Evolutionary conservation across 768 basidiomycete genomes (phyloP), one percentile per base, ranked within the genome.

Genomic region (Termitomyces sp.): DNA sequence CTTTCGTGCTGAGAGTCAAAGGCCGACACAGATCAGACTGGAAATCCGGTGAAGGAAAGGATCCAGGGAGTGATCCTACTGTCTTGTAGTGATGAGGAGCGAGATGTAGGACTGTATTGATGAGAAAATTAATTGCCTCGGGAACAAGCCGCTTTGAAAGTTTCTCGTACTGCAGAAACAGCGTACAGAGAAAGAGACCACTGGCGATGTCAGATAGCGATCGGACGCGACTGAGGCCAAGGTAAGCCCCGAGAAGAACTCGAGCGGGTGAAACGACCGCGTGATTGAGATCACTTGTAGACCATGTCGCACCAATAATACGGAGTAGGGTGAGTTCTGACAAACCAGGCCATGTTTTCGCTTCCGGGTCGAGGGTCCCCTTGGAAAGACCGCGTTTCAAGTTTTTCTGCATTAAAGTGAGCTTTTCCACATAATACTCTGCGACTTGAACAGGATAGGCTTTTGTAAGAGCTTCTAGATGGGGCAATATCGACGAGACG

Each of bases 281-380:
- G 70, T 99, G 95, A 53, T 87, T 88, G 73, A 96, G 81, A 72
- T 99, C 97, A 68, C 93, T 96, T 2, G 94, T 94, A 3, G 94
- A 90, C 95, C 95, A 99, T 36, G 90, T 75, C 14, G 78, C 73
- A 4, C 94, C 94, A 52, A 92, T 81, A 40, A 94, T 70, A 24
- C 94, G 85, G 32, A 98, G 75, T 2, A 99, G 76, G 0, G 81
- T 76, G 20, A 99, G 77, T 69, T 99, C 97, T 5, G 92, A 73
- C 4, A 86, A 70, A 30, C 89, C 88, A 6, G 97, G 96, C 87
- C 92, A 98, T 0, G 93, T 98, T 73, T 83, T 90, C 3, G 92
- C 78, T 9, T 82, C 76, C 0, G 69, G 69, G 26, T 80, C 73
- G 14, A 82, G 73, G 0, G 90, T 75, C 1, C 91, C 92, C 7